Conservation (phyloP, 2,329 filamentous ascomycete genomes). For the Ascochyta rabiei region DNA sequence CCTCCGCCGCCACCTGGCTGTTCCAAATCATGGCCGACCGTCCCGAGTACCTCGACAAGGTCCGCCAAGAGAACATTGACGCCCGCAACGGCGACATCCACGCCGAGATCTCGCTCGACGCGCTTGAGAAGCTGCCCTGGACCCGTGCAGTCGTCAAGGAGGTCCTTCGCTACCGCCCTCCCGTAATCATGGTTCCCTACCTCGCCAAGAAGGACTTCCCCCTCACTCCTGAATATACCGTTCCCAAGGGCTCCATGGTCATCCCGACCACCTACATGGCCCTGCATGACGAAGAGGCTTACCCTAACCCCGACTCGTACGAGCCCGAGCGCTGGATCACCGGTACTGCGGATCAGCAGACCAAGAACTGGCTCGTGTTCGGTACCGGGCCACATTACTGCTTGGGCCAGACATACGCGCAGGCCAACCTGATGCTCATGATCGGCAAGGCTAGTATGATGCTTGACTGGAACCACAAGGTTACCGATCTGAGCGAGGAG, state of each 20-base stretch:
- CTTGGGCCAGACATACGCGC: slow-evolving; percentile 89
- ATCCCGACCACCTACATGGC: slow-evolving; percentile 90
- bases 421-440: slow-evolving; percentile 85
- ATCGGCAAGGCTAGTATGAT: slow-evolving; percentile 87
- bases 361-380: slow-evolving; percentile 97
- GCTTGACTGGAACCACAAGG: slow-evolving; percentile 88
- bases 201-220: slow-evolving; percentile 94
- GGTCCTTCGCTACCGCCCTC: slow-evolving; percentile 80
- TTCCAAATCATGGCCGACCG: slow-evolving; percentile 94
- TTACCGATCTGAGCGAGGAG: slow-evolving; percentile 84
- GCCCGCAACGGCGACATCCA: slow-evolving; percentile 76
- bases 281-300: slow-evolving; percentile 90
- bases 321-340: slow-evolving; percentile 68
- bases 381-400: slow-evolving; percentile 97
- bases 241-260: slow-evolving; percentile 94
- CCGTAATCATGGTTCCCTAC: slow-evolving; percentile 97
- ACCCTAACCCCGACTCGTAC: slow-evolving; percentile 78
- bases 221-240: slow-evolving; percentile 84
- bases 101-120: slow-evolving; percentile 76
- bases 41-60: slow-evolving; percentile 86
- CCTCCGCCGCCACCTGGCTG: slow-evolving; percentile 90
- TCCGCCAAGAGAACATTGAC: slow-evolving; percentile 87
- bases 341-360: slow-evolving; percentile 86
- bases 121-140: slow-evolving; percentile 87
- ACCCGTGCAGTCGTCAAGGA: slow-evolving; percentile 84